These are phyloP conservation scores for Apiotrichum mycotoxinovorans DNA, from an alignment of 1,284 basidiomycete species.

Conservation along the genomic window DNA sequence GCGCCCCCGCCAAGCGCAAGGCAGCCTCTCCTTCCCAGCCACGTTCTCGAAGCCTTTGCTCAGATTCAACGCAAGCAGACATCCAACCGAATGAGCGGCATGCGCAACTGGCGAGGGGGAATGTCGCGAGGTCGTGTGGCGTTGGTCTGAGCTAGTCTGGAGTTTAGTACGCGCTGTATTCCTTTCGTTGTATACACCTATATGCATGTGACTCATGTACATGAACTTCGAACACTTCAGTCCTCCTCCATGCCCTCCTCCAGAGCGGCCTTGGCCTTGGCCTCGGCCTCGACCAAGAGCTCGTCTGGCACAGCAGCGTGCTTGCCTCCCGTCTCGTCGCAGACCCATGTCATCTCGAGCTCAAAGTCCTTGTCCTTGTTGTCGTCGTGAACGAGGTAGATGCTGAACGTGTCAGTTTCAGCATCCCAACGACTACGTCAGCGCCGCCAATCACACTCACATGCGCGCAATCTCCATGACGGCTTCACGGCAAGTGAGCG, in stretches of 20 bases:
- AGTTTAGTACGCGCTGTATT: background rate
- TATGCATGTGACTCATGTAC: slow-evolving; percentile 17
- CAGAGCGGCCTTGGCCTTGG: slow-evolving; percentile 80
- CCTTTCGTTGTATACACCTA: slow-evolving; percentile 16
- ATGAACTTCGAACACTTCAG: slow-evolving; percentile 21
- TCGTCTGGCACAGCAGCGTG: slow-evolving; percentile 83
- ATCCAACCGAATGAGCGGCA: slow-evolving; percentile 71
- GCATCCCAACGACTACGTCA: background rate
- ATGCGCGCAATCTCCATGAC: slow-evolving; percentile 91
- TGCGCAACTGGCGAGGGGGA: slow-evolving; percentile 82
- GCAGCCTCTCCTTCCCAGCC: slow-evolving; percentile 70
- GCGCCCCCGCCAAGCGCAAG: slow-evolving; percentile 72
- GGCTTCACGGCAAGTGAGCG: slow-evolving; percentile 67
- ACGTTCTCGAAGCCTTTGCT: slow-evolving; percentile 83
- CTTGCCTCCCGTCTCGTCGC: slow-evolving; percentile 73
- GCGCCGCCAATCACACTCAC: slow-evolving; percentile 63
- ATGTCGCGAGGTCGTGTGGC: slow-evolving; percentile 72
- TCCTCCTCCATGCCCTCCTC: slow-evolving; percentile 77
- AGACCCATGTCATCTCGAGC: slow-evolving; percentile 95
- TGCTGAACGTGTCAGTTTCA: slow-evolving; percentile 56
- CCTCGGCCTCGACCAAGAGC: slow-evolving; percentile 78
- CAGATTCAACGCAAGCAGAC: slow-evolving; percentile 81
- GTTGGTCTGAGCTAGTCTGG: slow-evolving; percentile 59
- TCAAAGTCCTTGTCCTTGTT: slow-evolving; percentile 86
- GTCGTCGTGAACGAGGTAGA: slow-evolving; percentile 96